Base-by-base conservation (phyloP, 192 early-diverging fungal species). In the Backusella westeae region DNA sequence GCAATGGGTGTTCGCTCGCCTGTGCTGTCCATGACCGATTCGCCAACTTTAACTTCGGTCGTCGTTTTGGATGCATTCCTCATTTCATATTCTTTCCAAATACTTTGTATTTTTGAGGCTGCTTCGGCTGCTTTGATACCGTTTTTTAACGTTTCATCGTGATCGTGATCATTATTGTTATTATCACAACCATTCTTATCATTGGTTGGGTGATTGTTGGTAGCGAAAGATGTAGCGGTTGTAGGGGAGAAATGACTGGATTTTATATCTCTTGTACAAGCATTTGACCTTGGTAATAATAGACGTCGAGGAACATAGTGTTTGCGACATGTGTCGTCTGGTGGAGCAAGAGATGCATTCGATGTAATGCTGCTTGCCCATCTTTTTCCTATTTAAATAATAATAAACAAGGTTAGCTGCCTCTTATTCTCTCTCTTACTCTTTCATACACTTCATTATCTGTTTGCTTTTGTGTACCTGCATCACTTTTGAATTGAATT, bases 401-500 rank as follows among this genome's bases (percentile, higher is more conserved):
- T 15, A 65, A n/a, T 38, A 66, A 23, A 29, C 26, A 63, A 63
- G 4, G 21, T 29, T 63, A 63, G 21, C 10, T 59, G 26, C 3
- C 4, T 29, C 23, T 29, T 29, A 23, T 63, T 29, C 12, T 59
- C 53, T 26, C n/a, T 59, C 21, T 3, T 19, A 10, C 53, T 23
- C 21, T 15, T 29, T 21, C 9, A 17, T 14, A 42, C 6, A 42
- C n/a, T 39, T 71, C 9, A 15, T 26, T 21, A 26, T 7, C 19
- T 39, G 9, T 19, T 34, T 49, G 32, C 15, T 72, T 23, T 38
- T 72, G 23, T 49, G 41, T 74, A 76, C 75, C 75, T 23, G 75
- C 67, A 38, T 76, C 52, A 32, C 75, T 76, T 70, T 69, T 69
- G 35, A 76, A 76, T 35, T 75, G 38, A 39, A 75, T 75, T n/a